Evolutionary conservation across 805 yeast genomes (phyloP), one percentile per base, ranked within the genome.

Genomic region (Saccharomycopsis microspora): DNA sequence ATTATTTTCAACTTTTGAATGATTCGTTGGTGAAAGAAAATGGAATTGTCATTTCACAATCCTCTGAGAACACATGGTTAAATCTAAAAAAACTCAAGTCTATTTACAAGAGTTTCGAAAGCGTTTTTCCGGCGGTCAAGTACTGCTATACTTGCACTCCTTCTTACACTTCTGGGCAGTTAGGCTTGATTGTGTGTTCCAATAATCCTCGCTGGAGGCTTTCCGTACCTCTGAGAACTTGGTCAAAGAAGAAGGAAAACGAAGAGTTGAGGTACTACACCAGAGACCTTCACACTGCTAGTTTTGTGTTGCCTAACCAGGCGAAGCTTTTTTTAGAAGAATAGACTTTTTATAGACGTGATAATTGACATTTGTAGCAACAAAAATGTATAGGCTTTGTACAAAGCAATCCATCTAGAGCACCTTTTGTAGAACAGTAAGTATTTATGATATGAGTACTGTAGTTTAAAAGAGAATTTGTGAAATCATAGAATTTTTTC

Each of bases 111-210:
- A 74, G 72, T 41, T 80, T 80, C 38, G 58, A 63, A 30, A 59
- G 64, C 19, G 85, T 82, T 2, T 84, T 84, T 60, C 69, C 74
- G 9, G 72, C 71, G 48, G 83, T 80, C 3, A 67, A 72, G 55
- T 82, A 83, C 60, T 73, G 84, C 55, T 85, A 83, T 62, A 82
- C 90, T 52, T 82, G 85, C 56, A 86, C 86, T 63, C 96, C 96
- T 38, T 77, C 86, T 9, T 86, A 86, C 64, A 85, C 96, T 3
- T 81, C 90, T 5, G 96, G 96, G 10, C 95, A 85, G 64, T 71
- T 86, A 54, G 95, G 95, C 1, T 68, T 86, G 48, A 71, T 86
- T 61, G 75, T 85, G 28, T 84, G 90, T 52, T 71, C 82, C 39
- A 81, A 80, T 58, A 75, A 80, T 57, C 55, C 65, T 1, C 39